Base-by-base conservation (phyloP, 495 filamentous ascomycete species). In the Aspergillus saccharolyticus region DNA sequence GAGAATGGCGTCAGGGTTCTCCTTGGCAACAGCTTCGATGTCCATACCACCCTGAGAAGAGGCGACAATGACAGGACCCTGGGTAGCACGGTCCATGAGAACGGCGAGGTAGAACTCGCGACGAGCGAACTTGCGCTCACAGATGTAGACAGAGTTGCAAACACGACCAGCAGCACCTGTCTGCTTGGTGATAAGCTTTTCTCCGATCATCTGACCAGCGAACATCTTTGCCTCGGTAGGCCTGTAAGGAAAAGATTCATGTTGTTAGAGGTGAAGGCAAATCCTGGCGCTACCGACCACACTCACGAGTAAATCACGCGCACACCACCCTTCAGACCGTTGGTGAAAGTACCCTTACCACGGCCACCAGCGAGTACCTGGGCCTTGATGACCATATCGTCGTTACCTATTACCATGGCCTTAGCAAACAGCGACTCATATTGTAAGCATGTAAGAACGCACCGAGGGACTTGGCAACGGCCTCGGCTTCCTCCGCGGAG, bases 101-200 rank as follows among this genome's bases (percentile, higher is more conserved):
- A 98, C 84, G 64, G 94, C 94, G 18, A 98, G 86, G 79, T 98
- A 98, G 84, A 97, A 98, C 78, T 98, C 94, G 67, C 95, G 87
- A 58, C 94, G 91, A 64, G 94, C 94, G 66, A 97, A 98, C 81
- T 98, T 98, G 81, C 94, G 91, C 82, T 98, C 94, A 78, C 91
- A 94, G 72, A 98, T 97, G 79, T 94, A 97, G 65, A 98, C 94
- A 54, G 90, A 80, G 74, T 91, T 96, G 80, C 94, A 98, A 68
- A 91, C 81, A 71, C 93, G 90, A 69, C 94, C 94, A 59, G 71
- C 78, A 57, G 91, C 89, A 69, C 94, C 94, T 53, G 95, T 98
- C 80, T 98, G 94, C 84, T 98, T 98, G 73, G 94, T 98, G 75
- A 98, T 86, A 76, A 98, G 91, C 77, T 96, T 96, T 75, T 98